Evolutionary conservation across 2,329 filamentous ascomycete genomes (phyloP).

Genomic region (Talaromyces sp.): DNA sequence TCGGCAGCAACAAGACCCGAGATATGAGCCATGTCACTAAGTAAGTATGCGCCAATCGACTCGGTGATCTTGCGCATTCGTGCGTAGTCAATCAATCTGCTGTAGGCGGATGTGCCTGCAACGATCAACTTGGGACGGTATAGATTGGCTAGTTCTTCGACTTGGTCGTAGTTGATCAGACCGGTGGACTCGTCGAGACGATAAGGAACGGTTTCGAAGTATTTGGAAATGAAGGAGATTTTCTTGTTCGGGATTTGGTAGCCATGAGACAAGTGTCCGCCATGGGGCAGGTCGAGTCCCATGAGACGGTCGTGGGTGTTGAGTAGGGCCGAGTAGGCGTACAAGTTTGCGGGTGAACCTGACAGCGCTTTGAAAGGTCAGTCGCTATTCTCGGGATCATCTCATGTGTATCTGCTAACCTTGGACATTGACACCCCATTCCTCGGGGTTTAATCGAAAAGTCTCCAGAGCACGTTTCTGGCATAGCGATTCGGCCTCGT

Average conservation of each 20-base stretch:
- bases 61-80: constrained; percentile 96
- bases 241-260: constrained; percentile 96
- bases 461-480: constrained; percentile 86
- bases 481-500: constrained; percentile 82
- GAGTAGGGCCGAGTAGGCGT: constrained; percentile 94
- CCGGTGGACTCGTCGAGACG: constrained; percentile 73
- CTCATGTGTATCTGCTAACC: constrained; percentile 48
- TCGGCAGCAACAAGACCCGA: constrained; percentile 90
- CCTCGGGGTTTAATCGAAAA: constrained; percentile 75
- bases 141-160: constrained; percentile 84
- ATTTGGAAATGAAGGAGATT: constrained; percentile 96
- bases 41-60: constrained; percentile 86
- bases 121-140: constrained; percentile 96
- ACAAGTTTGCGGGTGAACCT: constrained; percentile 70
- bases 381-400: background rate
- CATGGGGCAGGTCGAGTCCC: constrained; percentile 92
- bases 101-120: constrained; percentile 96
- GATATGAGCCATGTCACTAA: constrained; percentile 98
- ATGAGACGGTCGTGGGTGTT: constrained; percentile 93
- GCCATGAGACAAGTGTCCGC: constrained; percentile 91
- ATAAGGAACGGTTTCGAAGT: constrained; percentile 99
- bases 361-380: constrained; percentile 63
- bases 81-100: constrained; percentile 92
- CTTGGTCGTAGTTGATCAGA: constrained; percentile 92
- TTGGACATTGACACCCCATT: constrained; percentile 98